phyloP scores from a whole-genome alignment of 2,329 filamentous ascomycete species.

The Colletotrichum sublineola region DNA sequence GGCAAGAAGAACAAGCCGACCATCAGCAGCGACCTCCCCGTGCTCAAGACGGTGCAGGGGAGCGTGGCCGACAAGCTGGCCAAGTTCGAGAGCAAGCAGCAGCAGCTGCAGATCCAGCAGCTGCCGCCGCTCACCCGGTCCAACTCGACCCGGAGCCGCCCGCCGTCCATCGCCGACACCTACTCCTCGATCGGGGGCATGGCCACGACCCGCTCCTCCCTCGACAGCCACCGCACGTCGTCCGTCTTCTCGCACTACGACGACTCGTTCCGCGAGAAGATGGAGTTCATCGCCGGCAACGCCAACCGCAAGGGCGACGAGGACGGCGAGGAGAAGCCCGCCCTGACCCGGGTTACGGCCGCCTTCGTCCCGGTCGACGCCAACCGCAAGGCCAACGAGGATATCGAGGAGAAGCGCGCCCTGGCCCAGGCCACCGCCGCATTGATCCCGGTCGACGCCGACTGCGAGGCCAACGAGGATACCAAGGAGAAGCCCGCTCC shows the following conservation, averaged over 20 bases:
- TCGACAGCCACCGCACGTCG: constrained; percentile 34
- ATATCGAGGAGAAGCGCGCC: constrained; percentile 16
- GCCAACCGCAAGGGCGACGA: constrained; percentile 19
- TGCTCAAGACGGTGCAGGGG: constrained; percentile 33
- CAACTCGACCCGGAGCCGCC: constrained; percentile 33
- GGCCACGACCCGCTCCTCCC: constrained; percentile 30
- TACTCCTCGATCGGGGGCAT: constrained; percentile 25
- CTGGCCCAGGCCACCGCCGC: constrained; percentile 8
- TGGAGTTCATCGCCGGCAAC: constrained; percentile 29
- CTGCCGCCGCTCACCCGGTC: constrained; percentile 20
- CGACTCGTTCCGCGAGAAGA: constrained; percentile 39
- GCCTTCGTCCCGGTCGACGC: constrained; percentile 11
- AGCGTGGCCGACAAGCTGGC: constrained; percentile 37
- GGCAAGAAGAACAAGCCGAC: constrained; percentile 18
- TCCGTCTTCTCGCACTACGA: constrained; percentile 40
- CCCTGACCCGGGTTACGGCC: constrained; percentile 9
- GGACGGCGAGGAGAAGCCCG: constrained; percentile 20
- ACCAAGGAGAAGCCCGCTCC: constrained; percentile 17
- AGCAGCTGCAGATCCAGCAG: constrained; percentile 10
- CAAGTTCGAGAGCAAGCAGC: constrained; percentile 28
- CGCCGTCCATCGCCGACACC: constrained; percentile 31
- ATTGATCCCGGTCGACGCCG: constrained; percentile 18
- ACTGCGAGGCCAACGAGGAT: constrained; percentile 14
- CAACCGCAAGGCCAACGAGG: constrained; percentile 17
- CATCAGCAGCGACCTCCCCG: constrained; percentile 27